phyloP scores from a whole-genome alignment of 2,329 filamentous ascomycete species.

The Aspergillus sp. region DNA sequence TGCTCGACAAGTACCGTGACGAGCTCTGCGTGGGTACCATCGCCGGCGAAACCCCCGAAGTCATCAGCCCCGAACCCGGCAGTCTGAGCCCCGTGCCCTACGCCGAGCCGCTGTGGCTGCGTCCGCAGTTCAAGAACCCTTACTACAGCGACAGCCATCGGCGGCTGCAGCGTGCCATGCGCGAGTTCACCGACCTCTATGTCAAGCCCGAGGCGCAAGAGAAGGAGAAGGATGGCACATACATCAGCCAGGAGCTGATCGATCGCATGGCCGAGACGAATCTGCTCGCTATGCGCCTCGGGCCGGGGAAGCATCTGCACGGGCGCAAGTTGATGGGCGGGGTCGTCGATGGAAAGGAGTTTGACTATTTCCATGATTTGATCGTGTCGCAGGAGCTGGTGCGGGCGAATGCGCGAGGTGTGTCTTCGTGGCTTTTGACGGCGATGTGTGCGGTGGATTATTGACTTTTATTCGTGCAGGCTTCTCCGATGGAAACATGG shows the following conservation, averaged over 20 bases:
- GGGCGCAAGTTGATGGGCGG: conserved; percentile 67
- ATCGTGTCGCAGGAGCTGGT: conserved; percentile 71
- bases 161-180: conserved; percentile 64
- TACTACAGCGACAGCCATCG: conserved; percentile 78
- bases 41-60: conserved; percentile 69
- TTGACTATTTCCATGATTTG: conserved; percentile 84
- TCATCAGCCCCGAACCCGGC: conserved; percentile 66
- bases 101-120: conserved; percentile 79
- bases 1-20: conserved; percentile 73
- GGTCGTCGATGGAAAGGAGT: conserved; percentile 71
- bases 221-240: conserved; percentile 70
- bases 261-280: conserved; percentile 73
- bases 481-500: conserved; percentile 84
- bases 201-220: conserved; percentile 72
- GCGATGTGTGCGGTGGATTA: not conserved
- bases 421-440: not conserved
- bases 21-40: conserved; percentile 73
- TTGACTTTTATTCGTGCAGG: conserved; percentile 31
- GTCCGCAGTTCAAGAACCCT: conserved; percentile 70
- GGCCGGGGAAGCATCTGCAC: conserved; percentile 77
- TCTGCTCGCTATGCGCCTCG: conserved; percentile 76
- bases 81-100: conserved; percentile 77
- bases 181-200: conserved; percentile 70
- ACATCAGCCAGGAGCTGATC: conserved; percentile 68
- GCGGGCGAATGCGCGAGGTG: conserved; percentile 64